Evolutionary conservation across 257 asterid genomes (phyloP).

Genomic region (Nicotiana tomentosiformis): DNA sequence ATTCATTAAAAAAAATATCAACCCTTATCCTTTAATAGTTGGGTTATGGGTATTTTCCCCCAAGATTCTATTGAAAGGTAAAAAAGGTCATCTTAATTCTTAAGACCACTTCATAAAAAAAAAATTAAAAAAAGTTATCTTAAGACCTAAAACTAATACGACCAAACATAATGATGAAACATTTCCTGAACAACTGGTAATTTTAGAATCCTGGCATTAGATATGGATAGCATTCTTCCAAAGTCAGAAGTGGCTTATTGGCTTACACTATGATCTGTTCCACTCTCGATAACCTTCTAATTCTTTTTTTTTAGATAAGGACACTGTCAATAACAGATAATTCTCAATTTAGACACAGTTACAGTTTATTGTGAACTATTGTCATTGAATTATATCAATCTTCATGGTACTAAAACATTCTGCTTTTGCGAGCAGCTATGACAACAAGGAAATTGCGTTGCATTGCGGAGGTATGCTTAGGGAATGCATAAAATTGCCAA

Average conservation of each 20-base stretch:
- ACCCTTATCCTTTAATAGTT: conserved; percentile 5
- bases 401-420: neutral
- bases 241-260: neutral
- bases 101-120: neutral
- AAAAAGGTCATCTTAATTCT: neutral
- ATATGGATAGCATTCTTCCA: neutral
- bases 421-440: conserved; percentile 60
- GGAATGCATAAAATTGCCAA: conserved; percentile 85
- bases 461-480: conserved; percentile 95
- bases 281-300: neutral
- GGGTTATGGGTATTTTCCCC: neutral
- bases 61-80: neutral
- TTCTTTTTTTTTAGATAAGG: neutral
- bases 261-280: neutral
- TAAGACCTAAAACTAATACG: neutral
- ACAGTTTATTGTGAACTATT: neutral
- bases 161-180: neutral
- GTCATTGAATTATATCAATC: neutral
- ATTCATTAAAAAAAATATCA: neutral
- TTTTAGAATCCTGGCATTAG: neutral
- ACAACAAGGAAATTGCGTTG: conserved; percentile 93
- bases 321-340: neutral
- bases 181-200: neutral
- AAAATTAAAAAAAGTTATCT: neutral
- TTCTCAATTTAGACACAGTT: neutral